These are phyloP conservation scores for Drechslerella dactyloides DNA, from an alignment of 2,329 filamentous ascomycete genomes.

Conservation along the genomic window DNA sequence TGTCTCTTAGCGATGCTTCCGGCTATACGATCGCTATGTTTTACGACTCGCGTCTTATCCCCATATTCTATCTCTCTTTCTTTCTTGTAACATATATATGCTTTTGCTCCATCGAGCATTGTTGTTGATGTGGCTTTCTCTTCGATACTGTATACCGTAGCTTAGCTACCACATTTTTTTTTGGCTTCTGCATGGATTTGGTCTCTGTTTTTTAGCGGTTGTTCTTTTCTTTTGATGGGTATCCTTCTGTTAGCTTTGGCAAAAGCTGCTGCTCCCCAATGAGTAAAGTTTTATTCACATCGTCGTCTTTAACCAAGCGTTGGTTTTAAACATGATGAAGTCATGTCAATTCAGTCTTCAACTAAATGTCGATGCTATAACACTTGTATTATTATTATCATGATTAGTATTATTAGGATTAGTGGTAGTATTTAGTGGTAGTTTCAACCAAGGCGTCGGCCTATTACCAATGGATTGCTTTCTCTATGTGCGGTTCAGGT, in stretches of 20 bases:
- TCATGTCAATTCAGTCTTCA: not conserved
- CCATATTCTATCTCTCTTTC: conserved; percentile 2
- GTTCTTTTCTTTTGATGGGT: conserved; percentile 11
- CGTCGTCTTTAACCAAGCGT: not conserved
- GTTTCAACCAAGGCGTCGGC: not conserved
- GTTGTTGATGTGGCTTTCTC: not conserved
- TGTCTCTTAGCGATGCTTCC: conserved; percentile 4
- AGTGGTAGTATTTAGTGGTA: conserved; percentile 45
- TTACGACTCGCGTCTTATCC: not conserved
- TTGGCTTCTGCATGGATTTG: conserved; percentile 12
- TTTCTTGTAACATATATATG: conserved; percentile 43
- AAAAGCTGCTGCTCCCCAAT: not conserved
- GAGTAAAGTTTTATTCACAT: not conserved
- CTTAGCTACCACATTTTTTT: conserved; percentile 13
- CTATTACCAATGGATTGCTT: too few relatives aligned
- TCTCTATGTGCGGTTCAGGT: too few relatives aligned
- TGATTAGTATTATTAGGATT: conserved; percentile 18
- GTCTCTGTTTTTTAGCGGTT: conserved; percentile 49
- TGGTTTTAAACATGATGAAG: conserved; percentile 1
- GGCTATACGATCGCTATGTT: not conserved
- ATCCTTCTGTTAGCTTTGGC: not conserved
- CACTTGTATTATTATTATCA: conserved; percentile 7
- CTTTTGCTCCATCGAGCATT: conserved; percentile 5
- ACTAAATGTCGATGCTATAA: not conserved
- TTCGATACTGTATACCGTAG: conserved; percentile 25